Base-by-base conservation (phyloP, 2,329 filamentous ascomycete species). In the Alternaria conjuncta region DNA sequence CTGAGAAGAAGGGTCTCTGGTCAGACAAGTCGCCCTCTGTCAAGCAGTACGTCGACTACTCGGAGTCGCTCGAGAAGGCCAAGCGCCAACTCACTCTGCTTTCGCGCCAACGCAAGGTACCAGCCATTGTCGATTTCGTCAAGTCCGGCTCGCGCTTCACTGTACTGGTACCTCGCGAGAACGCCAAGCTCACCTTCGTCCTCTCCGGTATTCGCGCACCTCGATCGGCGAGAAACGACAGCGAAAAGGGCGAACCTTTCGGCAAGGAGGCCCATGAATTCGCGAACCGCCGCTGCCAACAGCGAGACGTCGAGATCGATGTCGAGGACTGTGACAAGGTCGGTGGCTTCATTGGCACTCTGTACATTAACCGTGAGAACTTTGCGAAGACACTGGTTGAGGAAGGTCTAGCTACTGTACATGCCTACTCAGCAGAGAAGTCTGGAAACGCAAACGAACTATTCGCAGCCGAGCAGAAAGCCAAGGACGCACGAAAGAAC, bases 121-220 rank as follows among this genome's bases (percentile, higher is more conserved):
- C 96, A 8, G 96, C 92, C 11, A 86, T 99, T 71, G 94, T 99
- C 45, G 96, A 99, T 80, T 99, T 96, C 80, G 96, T 97, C 84
- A 97, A 98, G 83, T 92, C 94, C n/a, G 96, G 92, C 28, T 97
- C 94, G 44, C 89, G 96, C 70, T 99, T 98, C 81, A 97, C 93
- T 25, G 86, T 99, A 36, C 85, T 99, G 10, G 89, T 99, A 53
- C 95, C 96, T 50, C 91, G 94, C 36, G 96, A 99, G 78, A 94
- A 93, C 74, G 90, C 95, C 76, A 98, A 97, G 84, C 86, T 99
- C 64, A 99, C 95, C 2, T 90, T 99, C 78, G 94, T 99, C 5
- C 88, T 99, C 51, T 95, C 92, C 57, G 95, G 96, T 51, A 96
- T 99, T 71, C 92, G 94, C 63, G 93, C 93, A 13, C 96, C 96